Evolutionary conservation across 2,329 filamentous ascomycete species (phyloP).

Genomic region (Lachnellula cervina): DNA sequence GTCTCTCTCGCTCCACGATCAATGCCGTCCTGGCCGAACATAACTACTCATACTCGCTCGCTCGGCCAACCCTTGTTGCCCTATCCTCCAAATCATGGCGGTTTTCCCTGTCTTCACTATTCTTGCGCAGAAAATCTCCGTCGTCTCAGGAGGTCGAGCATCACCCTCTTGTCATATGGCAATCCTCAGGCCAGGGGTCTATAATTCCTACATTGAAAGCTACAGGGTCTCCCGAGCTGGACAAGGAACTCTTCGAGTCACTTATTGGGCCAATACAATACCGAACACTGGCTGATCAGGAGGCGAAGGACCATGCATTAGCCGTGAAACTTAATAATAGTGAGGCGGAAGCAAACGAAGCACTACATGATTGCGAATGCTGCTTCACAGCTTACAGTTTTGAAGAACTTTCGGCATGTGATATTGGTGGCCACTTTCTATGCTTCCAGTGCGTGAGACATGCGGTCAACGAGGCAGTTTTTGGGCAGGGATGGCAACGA

Average conservation of each 20-base stretch:
- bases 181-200: conserved; percentile 49
- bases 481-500: conserved; percentile 86
- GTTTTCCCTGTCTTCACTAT: conserved; percentile 66
- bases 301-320: conserved; percentile 47
- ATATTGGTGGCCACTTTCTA: conserved; percentile 63
- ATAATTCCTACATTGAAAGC: conserved; percentile 57
- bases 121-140: conserved; percentile 58
- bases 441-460: conserved; percentile 80
- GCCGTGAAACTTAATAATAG: conserved; percentile 51
- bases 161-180: conserved; percentile 61
- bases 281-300: conserved; percentile 39
- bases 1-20: conserved; percentile 67
- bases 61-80: conserved; percentile 62
- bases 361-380: conserved; percentile 68
- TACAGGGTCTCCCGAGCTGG: conserved; percentile 61
- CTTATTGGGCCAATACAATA: conserved; percentile 51
- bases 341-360: conserved; percentile 53
- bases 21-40: conserved; percentile 74
- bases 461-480: conserved; percentile 80
- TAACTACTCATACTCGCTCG: conserved; percentile 73
- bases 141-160: conserved; percentile 50
- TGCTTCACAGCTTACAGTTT: conserved; percentile 69
- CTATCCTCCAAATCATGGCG: conserved; percentile 73
- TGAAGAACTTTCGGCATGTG: conserved; percentile 71
- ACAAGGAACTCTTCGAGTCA: conserved; percentile 55